Evolutionary conservation across 441 rosid genomes (phyloP).

Genomic region (Syzygium malaccense): DNA sequence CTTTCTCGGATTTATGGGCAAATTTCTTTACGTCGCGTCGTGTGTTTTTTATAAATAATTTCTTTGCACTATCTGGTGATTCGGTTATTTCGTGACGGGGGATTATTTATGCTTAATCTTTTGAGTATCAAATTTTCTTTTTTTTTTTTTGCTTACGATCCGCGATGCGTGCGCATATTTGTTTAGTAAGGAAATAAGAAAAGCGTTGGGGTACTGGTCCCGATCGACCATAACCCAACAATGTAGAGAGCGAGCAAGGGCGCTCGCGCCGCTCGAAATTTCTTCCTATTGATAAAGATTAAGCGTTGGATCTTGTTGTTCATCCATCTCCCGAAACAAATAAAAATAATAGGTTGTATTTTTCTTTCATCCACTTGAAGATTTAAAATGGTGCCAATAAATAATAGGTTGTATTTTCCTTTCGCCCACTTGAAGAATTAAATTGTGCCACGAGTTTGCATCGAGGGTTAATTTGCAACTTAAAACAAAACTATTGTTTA

Average conservation of each 20-base stretch:
- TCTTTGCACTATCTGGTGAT: background rate
- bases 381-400: background rate
- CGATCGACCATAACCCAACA: background rate
- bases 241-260: background rate
- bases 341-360: background rate
- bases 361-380: background rate
- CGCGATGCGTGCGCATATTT: accelerated
- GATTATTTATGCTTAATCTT: background rate
- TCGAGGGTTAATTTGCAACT: background rate
- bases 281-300: background rate
- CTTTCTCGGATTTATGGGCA: too few relatives aligned
- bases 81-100: background rate
- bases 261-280: background rate
- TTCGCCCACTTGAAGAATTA: background rate
- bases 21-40: too few relatives aligned
- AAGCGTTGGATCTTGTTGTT: background rate
- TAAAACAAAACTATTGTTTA: too few relatives aligned
- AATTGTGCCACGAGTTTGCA: background rate
- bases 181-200: background rate
- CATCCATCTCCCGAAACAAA: background rate
- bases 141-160: too few relatives aligned
- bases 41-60: too few relatives aligned
- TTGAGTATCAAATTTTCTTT: accelerated
- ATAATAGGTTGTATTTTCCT: background rate
- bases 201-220: background rate